Base-by-base conservation (phyloP, 352 stramenopile species). In the Phytophthora cryptogea region DNA sequence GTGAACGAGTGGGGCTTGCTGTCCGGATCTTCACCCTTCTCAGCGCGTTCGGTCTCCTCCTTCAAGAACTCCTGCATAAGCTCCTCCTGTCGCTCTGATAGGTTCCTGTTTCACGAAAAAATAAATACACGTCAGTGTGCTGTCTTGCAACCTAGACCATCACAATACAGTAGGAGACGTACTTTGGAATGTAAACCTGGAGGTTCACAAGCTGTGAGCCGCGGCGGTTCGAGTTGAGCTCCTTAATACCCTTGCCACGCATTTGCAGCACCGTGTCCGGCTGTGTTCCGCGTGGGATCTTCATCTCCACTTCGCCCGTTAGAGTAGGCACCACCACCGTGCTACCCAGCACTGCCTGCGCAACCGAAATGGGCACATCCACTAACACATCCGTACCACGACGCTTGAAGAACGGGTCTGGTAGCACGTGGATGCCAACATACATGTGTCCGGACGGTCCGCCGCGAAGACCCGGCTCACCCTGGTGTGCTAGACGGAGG, bases 151-250 rank as follows among this genome's bases (percentile, higher is more conserved):
- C 5, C n/a, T 20, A 8, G 2, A 8, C 54, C 54, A 53, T 14
- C 32, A 17, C 23, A 33, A 9, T 10, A 52, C 16, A 57, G 20
- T 46, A 86, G 20, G 20, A 23, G 20, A 23, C 78, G 68, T 82
- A 94, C 78, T 94, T 98, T 50, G 97, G 97, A 43, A 99, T 90
- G 61, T 97, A 76, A 47, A 99, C 86, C 70, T 98, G 96, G 28
- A 99, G 57, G 61, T 98, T 97, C 31, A 99, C 96, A 40, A 98
- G 80, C 73, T 99, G 97, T 68, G 98, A 97, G 44, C 97, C 97
- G 30, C 92, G 83, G 54, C 89, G 84, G 59, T 83, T 88, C 44
- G 90, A 94, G 66, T 97, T 96, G 54, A 99, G 81, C 49, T 96
- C 80, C 60, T 96, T 96, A 50, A 99, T 98, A 44, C 97, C 97